Base-by-base conservation (phyloP, 2,329 filamentous ascomycete species). In the Cephalotrichum gorgonifer region DNA sequence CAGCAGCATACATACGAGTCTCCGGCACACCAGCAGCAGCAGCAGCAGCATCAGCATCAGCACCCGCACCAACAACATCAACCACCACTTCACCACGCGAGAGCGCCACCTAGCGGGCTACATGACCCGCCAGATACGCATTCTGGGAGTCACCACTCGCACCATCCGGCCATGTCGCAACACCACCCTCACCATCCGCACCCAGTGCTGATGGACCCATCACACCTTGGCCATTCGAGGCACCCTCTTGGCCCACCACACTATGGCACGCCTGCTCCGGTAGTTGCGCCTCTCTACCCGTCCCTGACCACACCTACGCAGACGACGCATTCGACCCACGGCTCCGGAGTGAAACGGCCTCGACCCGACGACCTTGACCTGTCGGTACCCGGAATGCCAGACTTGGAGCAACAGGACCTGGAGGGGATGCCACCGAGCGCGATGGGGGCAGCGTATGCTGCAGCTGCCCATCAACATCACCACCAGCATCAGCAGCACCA, bases 1-100 rank as follows among this genome's bases (percentile, higher is more conserved):
- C 73, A 75, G 64, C 72, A 78, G 62, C 77, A 83, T 64, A 68
- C 75, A 58, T 86, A 84, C 69, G 78, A 81, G 60, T 60, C 67
- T 50, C 60, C 74, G 44, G 53, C 59, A 48, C 62, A 65, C 50
- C 53, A 54, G 25, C 56, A 55, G n/a, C 53, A 54, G 31, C 66
- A 65, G 52, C 67, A 67, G 41, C 58, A 60, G 28, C 55, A 57
- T 20, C 58, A 59, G 6, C 57, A 55, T 12, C 64, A 60, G 30
- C 54, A 56, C 20, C 58, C 58, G 5, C 57, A 55, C n/a, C 56
- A 60, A 31, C 55, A 57, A 20, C 58, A 59, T 6, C 57, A 56
- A 11, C 64, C 64, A 55, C 69, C 72, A 52, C 65, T 77, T 53
- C 73, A 75, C 55, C 74, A 75, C 57, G 59, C 64, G 35, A 68